Evolutionary conservation across 441 rosid species (phyloP), one percentile per base, ranked within the genome.

Genomic region (Euphorbia schlechtendalii): DNA sequence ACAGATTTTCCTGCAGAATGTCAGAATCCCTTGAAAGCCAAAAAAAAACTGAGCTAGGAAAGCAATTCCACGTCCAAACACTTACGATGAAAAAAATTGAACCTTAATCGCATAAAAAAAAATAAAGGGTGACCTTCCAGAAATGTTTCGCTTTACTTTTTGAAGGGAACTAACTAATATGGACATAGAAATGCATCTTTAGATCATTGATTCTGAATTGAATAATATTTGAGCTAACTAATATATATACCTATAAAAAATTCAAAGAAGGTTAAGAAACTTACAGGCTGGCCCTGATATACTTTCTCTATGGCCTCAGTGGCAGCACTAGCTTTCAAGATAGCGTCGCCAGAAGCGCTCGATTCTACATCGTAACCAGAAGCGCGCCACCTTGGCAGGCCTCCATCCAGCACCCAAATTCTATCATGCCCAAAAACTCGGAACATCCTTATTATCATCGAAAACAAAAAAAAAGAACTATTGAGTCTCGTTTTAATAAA

Each of bases 381-480:
- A 59, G 89, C 94, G 63, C 94, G 96, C 99, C 99, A 94, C 75
- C 83, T 91, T 36, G 96, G 99, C 27, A 94, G 72, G 67, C 99
- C 99, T 64, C 99, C 99, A 82, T 94, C 96, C 59, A 94, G 80
- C 45, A 94, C 98, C 99, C 98, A 91, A 4, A 94, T 81, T 78
- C 85, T 84, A n/a, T 83, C 80, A 78, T 94, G 99, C 64, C 98
- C 96, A 75, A 89, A 94, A 53, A 85, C 91, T 78, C 87, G 78
- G 71, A 94, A 91, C 98, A 91, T 89, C 98, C 99, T 94, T 71
- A 57, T 49, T 64, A 75, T 77, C 71, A 69, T 49, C 21, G 59
- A 63, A 28, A 14, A 27, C 25, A 2, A 54, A 0, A 2, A 54
- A 0, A 4, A 4, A 45, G 25, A 52, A 40, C 17, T 56, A 11